Base-by-base conservation (phyloP, 2,329 filamentous ascomycete genomes). In the Trichoderma aggressivum region DNA sequence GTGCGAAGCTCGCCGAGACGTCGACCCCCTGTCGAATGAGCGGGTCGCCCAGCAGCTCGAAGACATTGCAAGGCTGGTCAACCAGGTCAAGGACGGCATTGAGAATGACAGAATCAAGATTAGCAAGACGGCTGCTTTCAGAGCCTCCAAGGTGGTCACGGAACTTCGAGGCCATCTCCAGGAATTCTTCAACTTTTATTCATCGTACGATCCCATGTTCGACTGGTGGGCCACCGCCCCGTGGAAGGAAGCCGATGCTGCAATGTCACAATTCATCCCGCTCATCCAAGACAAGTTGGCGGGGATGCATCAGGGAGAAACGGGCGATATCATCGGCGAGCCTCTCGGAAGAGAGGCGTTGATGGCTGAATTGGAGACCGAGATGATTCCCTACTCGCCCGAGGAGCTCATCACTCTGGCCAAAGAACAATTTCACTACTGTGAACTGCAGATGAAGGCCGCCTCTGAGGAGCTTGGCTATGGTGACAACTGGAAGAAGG, bases 341-440 rank as follows among this genome's bases (percentile, higher is more conserved):
- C 87, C 87, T 0, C 87, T 89, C 62, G 87, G 88, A 1, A 78
- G 83, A 5, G 81, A 84, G 0, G 86, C 84, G 0, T 79, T 90
- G 1, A 77, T 87, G 1, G 81, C 82, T 12, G 87, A 88, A 64
- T 81, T 90, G 1, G 81, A 85, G 70, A 83, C 84, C 1, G 87
- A 90, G 76, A 84, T 88, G 82, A 88, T 90, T 63, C 84, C 86
- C 0, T 90, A 89, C 74, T 81, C 84, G 0, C 88, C 88, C 0
- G 86, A 88, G 70, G 85, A 89, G 75, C 79, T 90, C 3, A 81
- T 89, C 55, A 72, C 76, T 0, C 84, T 89, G 28, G 87, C 84
- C 3, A 79, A 85, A 60, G 79, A 80, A 28, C 85, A 88, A 70
- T 89, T 86, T 75, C 75, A 76, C 3, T 89, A 88, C 87, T 89